Conservation (phyloP, 176 grass and related monocot species). For the Ensete glaucum region DNA sequence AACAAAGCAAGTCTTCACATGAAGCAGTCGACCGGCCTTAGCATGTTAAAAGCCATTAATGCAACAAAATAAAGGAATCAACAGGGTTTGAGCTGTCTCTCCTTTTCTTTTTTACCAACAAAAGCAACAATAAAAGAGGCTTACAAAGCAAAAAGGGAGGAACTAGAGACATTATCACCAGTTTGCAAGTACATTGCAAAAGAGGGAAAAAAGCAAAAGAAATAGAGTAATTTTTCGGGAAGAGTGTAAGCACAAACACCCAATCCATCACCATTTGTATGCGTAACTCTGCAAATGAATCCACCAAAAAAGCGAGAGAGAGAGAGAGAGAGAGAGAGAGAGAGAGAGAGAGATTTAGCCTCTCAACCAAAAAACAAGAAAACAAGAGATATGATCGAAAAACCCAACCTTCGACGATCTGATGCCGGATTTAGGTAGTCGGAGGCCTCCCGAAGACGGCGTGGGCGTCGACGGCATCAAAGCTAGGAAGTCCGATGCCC, state of each 20-base stretch:
- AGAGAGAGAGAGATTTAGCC: too few relatives aligned
- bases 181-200: background rate
- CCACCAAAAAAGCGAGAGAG: background rate
- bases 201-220: background rate
- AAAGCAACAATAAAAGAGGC: too few relatives aligned
- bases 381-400: background rate
- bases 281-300: too few relatives aligned
- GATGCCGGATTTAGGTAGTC: conserved; percentile 43
- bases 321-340: too few relatives aligned
- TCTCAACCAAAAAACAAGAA: background rate
- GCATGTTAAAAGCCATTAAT: background rate
- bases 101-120: too few relatives aligned
- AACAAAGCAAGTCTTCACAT: background rate
- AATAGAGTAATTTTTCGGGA: background rate
- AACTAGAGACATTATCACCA: too few relatives aligned
- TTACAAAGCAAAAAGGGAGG: too few relatives aligned
- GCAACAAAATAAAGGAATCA: background rate
- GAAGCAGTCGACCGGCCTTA: background rate
- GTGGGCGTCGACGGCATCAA: conserved; percentile 9
- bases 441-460: conserved; percentile 22
- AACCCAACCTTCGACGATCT: conserved; percentile 57
- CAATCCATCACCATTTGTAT: too few relatives aligned
- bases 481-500: conserved; percentile 13
- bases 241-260: background rate
- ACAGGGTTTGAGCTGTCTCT: too few relatives aligned